These are phyloP conservation scores for Aspergillus sp. DNA, from an alignment of 2,329 filamentous ascomycete species.

Conservation along the genomic window DNA sequence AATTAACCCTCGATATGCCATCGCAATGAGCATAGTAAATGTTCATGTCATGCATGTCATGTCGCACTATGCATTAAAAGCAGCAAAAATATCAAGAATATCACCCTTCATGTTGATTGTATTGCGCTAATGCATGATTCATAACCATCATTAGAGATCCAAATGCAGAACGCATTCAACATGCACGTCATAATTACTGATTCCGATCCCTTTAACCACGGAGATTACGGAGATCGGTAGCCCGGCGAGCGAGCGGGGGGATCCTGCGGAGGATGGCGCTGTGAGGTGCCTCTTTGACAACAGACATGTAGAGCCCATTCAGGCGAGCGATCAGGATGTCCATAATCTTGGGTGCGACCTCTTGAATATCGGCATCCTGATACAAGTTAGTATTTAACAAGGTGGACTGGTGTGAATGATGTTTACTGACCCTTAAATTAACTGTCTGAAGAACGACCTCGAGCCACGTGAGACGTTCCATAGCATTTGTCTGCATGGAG, in stretches of 20 bases:
- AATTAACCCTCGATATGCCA: neutral
- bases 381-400: constrained; percentile 8
- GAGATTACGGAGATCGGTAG: constrained; percentile 39
- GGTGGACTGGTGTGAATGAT: neutral
- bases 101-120: neutral
- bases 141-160: constrained; percentile 14
- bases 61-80: neutral
- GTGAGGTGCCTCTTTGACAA: constrained; percentile 53
- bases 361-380: constrained; percentile 55
- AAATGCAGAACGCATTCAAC: constrained; percentile 4
- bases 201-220: constrained; percentile 14
- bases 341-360: constrained; percentile 61
- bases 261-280: constrained; percentile 55
- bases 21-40: constrained; percentile 3
- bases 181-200: neutral
- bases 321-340: constrained; percentile 59
- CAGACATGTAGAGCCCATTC: constrained; percentile 56
- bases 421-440: constrained; percentile 51
- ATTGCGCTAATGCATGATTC: constrained; percentile 10
- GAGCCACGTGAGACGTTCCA: constrained; percentile 60
- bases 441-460: constrained; percentile 55
- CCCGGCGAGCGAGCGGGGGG: constrained; percentile 45
- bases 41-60: neutral
- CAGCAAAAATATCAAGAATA: neutral
- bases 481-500: constrained; percentile 53